phyloP scores from a whole-genome alignment of 2,329 filamentous ascomycete genomes.

The Microcyclosporella mali region DNA sequence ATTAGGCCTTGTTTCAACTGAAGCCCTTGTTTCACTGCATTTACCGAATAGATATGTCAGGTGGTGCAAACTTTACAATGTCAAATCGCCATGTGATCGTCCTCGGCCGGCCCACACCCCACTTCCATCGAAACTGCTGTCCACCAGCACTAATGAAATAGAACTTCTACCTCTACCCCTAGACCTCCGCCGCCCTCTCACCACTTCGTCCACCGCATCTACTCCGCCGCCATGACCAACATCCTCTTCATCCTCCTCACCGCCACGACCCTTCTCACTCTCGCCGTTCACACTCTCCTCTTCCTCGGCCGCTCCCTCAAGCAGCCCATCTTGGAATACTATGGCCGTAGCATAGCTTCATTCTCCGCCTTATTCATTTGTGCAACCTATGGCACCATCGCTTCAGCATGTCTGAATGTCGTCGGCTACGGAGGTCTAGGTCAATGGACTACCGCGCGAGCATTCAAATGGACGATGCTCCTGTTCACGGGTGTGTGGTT shows the following conservation, averaged over 20 bases:
- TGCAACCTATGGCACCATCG: slow-evolving; percentile 67
- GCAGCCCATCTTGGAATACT: slow-evolving; percentile 49
- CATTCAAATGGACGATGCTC: slow-evolving; percentile 75
- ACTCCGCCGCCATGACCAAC: slow-evolving; percentile 13
- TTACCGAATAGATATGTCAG: too few species aligned
- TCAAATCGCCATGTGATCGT: slow-evolving; percentile 10
- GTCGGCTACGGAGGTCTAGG: slow-evolving; percentile 67
- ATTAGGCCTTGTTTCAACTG: not conserved
- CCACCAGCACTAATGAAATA: slow-evolving; percentile 1
- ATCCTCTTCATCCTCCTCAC: slow-evolving; percentile 26
- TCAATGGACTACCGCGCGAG: slow-evolving; percentile 76
- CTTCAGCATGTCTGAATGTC: slow-evolving; percentile 64
- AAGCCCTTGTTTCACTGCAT: not conserved
- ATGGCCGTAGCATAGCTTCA: slow-evolving; percentile 54
- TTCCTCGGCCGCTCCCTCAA: slow-evolving; percentile 28
- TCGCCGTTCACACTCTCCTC: slow-evolving; percentile 32
- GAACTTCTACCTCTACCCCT: not conserved
- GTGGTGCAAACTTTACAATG: too few species aligned
- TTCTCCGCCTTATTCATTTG: slow-evolving; percentile 36
- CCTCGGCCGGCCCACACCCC: too few species aligned
- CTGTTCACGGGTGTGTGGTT: slow-evolving; percentile 72
- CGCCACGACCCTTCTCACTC: slow-evolving; percentile 23
- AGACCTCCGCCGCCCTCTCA: not conserved
- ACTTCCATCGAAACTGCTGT: too few species aligned
- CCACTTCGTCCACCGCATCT: not conserved